Evolutionary conservation across 768 basidiomycete species (phyloP).

Genomic region (Harrya chromipes): DNA sequence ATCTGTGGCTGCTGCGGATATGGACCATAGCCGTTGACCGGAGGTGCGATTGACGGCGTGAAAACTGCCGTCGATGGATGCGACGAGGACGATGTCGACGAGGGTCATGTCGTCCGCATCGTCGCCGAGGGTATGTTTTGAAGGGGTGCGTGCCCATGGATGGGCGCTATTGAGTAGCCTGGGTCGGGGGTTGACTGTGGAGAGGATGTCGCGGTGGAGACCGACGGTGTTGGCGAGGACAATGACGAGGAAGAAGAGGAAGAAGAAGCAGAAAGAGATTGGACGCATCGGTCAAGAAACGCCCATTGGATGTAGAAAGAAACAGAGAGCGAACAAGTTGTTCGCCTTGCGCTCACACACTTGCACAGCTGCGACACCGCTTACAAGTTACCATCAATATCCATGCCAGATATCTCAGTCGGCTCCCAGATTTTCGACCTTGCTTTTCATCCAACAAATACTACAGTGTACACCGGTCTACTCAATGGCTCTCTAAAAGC

Average conservation of each 20-base stretch:
- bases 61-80: constrained; percentile 92
- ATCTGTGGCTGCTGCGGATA: constrained; percentile 56
- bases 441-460: constrained; percentile 72
- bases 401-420: constrained; percentile 56
- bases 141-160: constrained; percentile 3
- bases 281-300: constrained; percentile 35
- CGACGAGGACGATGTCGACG: constrained; percentile 81
- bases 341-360: too few species aligned
- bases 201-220: constrained; percentile 29
- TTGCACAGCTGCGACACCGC: neutral
- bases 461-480: constrained; percentile 73
- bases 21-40: constrained; percentile 84
- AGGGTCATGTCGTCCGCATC: constrained; percentile 52
- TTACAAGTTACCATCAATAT: neutral
- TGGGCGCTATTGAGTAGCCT: constrained; percentile 10
- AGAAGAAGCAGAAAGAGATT: constrained; percentile 25
- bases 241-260: constrained; percentile 25
- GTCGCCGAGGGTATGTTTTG: constrained; percentile 11
- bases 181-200: constrained; percentile 12
- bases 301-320: constrained; percentile 23
- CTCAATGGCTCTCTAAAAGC: constrained; percentile 83
- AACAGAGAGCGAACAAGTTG: neutral
- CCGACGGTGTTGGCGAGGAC: constrained; percentile 34
- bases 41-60: constrained; percentile 90
- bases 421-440: constrained; percentile 87